Evolutionary conservation across 805 yeast species (phyloP).

Genomic region (Lachancea waltii): DNA sequence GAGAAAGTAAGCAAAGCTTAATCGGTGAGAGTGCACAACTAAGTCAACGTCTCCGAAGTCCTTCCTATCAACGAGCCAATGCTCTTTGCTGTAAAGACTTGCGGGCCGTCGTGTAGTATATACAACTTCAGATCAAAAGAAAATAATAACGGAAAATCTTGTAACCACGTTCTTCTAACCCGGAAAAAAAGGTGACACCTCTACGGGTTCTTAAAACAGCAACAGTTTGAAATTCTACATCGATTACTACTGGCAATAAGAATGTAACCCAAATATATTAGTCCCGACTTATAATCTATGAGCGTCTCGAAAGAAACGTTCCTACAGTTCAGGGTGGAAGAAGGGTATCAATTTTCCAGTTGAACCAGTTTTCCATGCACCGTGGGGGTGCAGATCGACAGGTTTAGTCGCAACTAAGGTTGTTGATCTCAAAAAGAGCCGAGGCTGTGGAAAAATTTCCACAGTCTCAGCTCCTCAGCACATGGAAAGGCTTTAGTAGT

Average conservation of each 20-base stretch:
- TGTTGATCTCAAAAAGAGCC: constrained; percentile 20
- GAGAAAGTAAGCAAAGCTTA: constrained; percentile 18
- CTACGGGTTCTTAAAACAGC: no score
- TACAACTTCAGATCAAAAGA: background rate
- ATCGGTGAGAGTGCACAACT: no score
- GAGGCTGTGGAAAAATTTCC: background rate
- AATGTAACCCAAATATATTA: constrained; percentile 28
- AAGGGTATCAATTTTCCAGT: constrained; percentile 30
- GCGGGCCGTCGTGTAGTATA: constrained; percentile 6
- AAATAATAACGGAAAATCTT: background rate
- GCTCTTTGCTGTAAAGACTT: no score
- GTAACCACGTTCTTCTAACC: no score
- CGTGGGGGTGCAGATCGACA: constrained; percentile 24
- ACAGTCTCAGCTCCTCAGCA: constrained; percentile 8
- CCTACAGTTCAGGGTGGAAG: constrained; percentile 34
- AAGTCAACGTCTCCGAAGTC: no score
- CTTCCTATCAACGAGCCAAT: no score
- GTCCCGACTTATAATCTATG: constrained; percentile 30
- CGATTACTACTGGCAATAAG: background rate
- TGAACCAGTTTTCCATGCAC: constrained; percentile 32
- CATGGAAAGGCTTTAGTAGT: constrained; percentile 28
- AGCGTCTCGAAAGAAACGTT: constrained; percentile 9
- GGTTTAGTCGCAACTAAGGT: constrained; percentile 33
- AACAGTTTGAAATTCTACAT: no score
- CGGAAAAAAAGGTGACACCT: no score